A percentile compares a stretch with the other conserved stretches of the same genome.
Conservation (phyloP, 495 filamentous ascomycete genomes). For the Penicillium riverlandense region DNA sequence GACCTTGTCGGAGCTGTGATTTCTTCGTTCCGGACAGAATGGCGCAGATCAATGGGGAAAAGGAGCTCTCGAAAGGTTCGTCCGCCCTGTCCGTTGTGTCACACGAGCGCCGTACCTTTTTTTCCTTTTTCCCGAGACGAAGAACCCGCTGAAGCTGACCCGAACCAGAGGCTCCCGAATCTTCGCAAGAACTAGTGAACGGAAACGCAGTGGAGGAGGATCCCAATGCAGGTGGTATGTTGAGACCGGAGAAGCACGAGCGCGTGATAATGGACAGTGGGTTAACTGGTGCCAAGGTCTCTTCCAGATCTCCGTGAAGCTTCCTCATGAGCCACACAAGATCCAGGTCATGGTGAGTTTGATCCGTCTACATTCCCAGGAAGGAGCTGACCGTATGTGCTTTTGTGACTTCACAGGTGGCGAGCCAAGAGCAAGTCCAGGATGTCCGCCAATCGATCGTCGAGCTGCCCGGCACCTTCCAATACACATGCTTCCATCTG, state of each 20-base stretch:
- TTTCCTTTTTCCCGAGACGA: too few species aligned
- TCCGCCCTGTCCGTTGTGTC: constrained; percentile 1
- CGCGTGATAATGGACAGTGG: neutral
- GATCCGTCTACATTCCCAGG: constrained; percentile 3
- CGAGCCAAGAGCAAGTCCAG: constrained; percentile 90
- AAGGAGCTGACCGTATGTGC: constrained; percentile 7
- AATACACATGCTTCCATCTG: constrained; percentile 98
- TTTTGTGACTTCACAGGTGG: constrained; percentile 51
- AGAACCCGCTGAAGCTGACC: too few species aligned
- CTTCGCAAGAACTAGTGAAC: constrained; percentile 30
- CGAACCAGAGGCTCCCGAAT: constrained; percentile 27
- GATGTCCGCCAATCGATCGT: constrained; percentile 96
- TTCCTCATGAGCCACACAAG: constrained; percentile 73
- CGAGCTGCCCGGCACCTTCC: constrained; percentile 85
- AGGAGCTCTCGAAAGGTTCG: constrained; percentile 38
- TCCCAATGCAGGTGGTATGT: constrained; percentile 33
- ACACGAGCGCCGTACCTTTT: too few species aligned
- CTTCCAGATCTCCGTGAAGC: constrained; percentile 74
- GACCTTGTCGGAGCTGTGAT: constrained; percentile 11
- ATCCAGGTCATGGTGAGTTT: constrained; percentile 72
- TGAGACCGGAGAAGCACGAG: neutral
- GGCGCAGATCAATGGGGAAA: constrained; percentile 36
- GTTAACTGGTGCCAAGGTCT: constrained; percentile 40
- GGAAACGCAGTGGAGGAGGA: constrained; percentile 30
- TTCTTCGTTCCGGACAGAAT: constrained; percentile 22